These are phyloP conservation scores for Antitrichia curtipendula DNA, from an alignment of 225 moss, liverwort and hornwort genomes.

Conservation along the genomic window DNA sequence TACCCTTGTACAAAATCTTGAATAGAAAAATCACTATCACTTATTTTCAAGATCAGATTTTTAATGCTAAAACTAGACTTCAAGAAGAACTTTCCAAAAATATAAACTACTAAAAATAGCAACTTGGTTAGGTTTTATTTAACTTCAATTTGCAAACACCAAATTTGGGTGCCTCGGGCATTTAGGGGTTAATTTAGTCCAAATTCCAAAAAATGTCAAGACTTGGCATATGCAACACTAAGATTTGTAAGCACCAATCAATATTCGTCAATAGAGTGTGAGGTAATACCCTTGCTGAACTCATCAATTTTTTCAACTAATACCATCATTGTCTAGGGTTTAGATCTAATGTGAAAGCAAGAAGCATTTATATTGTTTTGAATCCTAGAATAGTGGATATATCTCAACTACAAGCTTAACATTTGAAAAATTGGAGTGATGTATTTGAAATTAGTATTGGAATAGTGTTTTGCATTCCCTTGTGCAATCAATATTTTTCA, in stretches of 20 bases:
- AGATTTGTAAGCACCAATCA: not conserved
- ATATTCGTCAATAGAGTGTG: not conserved
- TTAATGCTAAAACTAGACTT: too few species aligned
- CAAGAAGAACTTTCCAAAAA: too few species aligned
- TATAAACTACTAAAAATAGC: too few species aligned
- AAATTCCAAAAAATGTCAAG: not conserved
- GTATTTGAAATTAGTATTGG: not conserved
- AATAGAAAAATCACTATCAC: too few species aligned
- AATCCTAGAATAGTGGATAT: not conserved
- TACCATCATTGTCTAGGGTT: not conserved
- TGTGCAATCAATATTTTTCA: accelerated
- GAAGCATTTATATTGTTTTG: not conserved
- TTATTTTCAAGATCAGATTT: too few species aligned
- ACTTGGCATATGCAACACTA: accelerated
- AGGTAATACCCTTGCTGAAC: accelerated
- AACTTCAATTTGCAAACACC: too few species aligned
- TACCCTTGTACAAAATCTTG: too few species aligned
- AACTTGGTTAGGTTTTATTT: too few species aligned
- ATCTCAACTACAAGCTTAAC: not conserved
- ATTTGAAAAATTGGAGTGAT: not conserved
- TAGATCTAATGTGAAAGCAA: not conserved
- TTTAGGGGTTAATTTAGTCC: not conserved
- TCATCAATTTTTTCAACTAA: not conserved
- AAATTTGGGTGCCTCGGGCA: too few species aligned
- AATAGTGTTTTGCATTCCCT: not conserved